A percentile compares a stretch with the other conserved stretches of the same genome.
Conservation (phyloP, 1,284 basidiomycete species). For the Cyathus pygmaeus region DNA sequence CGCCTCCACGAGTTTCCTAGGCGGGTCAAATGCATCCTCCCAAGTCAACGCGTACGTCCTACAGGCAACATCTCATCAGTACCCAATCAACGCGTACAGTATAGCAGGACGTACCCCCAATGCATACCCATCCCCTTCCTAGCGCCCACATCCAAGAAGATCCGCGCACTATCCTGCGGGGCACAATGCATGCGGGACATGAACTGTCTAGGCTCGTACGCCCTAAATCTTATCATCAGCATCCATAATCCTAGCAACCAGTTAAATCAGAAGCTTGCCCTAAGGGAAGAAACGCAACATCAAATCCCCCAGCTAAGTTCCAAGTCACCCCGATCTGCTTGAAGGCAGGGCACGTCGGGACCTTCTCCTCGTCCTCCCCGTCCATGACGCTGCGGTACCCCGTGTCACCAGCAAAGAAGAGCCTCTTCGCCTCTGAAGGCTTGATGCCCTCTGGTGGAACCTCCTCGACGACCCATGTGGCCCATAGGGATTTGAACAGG, state of each 20-base stretch:
- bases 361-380: conserved; percentile 59
- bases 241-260: not conserved
- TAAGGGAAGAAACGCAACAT: conserved; percentile 72
- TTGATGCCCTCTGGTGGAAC: conserved; percentile 18
- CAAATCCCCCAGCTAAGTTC: conserved; percentile 72
- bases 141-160: conserved; percentile 70
- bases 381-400: conserved; percentile 61
- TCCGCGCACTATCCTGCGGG: conserved; percentile 69
- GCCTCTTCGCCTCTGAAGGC: conserved; percentile 41
- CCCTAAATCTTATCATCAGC: conserved; percentile 44
- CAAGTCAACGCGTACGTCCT: conserved; percentile 56
- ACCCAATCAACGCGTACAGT: not conserved
- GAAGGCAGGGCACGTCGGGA: conserved; percentile 75
- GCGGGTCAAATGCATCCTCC: conserved; percentile 6
- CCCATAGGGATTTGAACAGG: conserved; percentile 66
- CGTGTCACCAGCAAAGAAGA: conserved; percentile 80
- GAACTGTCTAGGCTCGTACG: conserved; percentile 67
- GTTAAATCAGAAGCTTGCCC: conserved; percentile 60
- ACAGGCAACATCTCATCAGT: not conserved
- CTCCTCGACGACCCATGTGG: conserved; percentile 66
- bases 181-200: conserved; percentile 70
- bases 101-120: conserved; percentile 59
- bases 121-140: conserved; percentile 74
- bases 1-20: conserved; percentile 4
- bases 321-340: conserved; percentile 69